Percentiles rank a stretch among this genome's conserved stretches.
phyloP scores from a whole-genome alignment of 768 basidiomycete species.

The Termitomyces sp. region DNA sequence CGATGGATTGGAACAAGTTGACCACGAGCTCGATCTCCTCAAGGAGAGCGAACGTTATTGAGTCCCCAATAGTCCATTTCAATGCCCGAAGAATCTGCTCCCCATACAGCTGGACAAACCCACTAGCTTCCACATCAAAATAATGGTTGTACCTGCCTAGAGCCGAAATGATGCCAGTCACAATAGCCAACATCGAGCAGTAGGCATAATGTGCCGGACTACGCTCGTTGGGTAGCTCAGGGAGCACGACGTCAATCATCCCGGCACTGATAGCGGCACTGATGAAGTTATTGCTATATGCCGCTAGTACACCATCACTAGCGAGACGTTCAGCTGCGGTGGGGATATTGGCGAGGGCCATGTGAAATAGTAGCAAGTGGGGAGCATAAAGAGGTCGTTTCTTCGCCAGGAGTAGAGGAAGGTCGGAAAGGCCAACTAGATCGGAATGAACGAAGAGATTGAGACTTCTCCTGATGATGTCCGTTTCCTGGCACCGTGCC shows the following conservation, averaged over 20 bases:
- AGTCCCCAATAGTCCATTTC: slow-evolving; percentile 78
- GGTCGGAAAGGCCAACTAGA: slow-evolving; percentile 66
- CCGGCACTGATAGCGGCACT: slow-evolving; percentile 77
- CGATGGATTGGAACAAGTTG: slow-evolving; percentile 74
- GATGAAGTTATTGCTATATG: slow-evolving; percentile 83
- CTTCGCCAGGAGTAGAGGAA: slow-evolving; percentile 57
- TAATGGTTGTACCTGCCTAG: slow-evolving; percentile 68
- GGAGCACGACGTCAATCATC: slow-evolving; percentile 59
- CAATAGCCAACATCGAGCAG: slow-evolving; percentile 80
- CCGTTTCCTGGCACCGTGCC: slow-evolving; percentile 74
- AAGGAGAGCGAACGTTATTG: slow-evolving; percentile 72
- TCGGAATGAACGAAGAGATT: slow-evolving; percentile 71
- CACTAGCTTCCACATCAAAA: slow-evolving; percentile 83
- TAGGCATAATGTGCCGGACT: slow-evolving; percentile 81
- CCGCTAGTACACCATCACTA: slow-evolving; percentile 74
- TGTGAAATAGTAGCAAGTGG: slow-evolving; percentile 83
- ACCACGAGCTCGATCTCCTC: slow-evolving; percentile 84
- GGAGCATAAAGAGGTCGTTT: slow-evolving; percentile 73
- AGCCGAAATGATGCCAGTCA: slow-evolving; percentile 67
- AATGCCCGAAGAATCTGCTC: slow-evolving; percentile 76
- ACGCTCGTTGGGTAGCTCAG: slow-evolving; percentile 72
- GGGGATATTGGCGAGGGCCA: slow-evolving; percentile 74
- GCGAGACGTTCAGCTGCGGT: slow-evolving; percentile 84
- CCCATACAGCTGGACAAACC: slow-evolving; percentile 82
- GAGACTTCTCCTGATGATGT: slow-evolving; percentile 73